These are phyloP conservation scores for Nyctanthes arbortristis DNA, from an alignment of 257 asterid genomes.

Conservation along the genomic window DNA sequence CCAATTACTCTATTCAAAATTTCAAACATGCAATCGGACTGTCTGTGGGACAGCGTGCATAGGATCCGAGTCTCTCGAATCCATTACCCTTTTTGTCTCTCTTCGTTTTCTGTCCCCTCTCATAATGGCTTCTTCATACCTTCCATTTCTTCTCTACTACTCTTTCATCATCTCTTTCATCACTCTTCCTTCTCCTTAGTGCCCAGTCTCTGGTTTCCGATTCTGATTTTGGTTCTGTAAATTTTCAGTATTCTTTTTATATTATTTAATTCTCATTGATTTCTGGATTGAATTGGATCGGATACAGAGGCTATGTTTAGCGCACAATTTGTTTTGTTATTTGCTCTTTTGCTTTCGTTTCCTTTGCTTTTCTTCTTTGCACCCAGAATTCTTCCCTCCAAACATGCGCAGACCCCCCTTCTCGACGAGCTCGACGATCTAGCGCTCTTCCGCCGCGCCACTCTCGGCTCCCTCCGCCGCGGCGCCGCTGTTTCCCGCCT, in stretches of 20 bases:
- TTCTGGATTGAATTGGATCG: neutral
- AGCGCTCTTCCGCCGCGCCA: constrained; percentile 63
- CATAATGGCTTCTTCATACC: too few relatives aligned
- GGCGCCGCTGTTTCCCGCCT: constrained; percentile 25
- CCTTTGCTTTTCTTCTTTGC: constrained; percentile 51
- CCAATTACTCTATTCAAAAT: too few relatives aligned
- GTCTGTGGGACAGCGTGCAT: neutral
- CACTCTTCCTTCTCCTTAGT: neutral
- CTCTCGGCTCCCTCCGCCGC: constrained; percentile 35
- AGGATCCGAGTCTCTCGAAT: neutral
- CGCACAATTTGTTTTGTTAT: constrained; percentile 41
- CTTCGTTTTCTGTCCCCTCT: neutral
- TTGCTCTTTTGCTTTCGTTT: constrained; percentile 48
- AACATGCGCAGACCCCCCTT: constrained; percentile 36
- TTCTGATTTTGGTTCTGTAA: neutral
- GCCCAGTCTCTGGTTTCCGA: neutral
- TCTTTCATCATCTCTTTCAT: too few relatives aligned
- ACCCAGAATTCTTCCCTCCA: constrained; percentile 48
- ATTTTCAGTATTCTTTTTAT: too few relatives aligned
- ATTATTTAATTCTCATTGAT: too few relatives aligned
- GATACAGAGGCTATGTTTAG: constrained; percentile 41
- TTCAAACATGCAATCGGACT: too few relatives aligned
- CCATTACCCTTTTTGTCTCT: neutral
- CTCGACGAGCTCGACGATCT: constrained; percentile 73
- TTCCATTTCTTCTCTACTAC: too few relatives aligned